These are phyloP conservation scores for Lasiodiplodia gonubiensis DNA, from an alignment of 2,329 filamentous ascomycete species.

Conservation along the genomic window DNA sequence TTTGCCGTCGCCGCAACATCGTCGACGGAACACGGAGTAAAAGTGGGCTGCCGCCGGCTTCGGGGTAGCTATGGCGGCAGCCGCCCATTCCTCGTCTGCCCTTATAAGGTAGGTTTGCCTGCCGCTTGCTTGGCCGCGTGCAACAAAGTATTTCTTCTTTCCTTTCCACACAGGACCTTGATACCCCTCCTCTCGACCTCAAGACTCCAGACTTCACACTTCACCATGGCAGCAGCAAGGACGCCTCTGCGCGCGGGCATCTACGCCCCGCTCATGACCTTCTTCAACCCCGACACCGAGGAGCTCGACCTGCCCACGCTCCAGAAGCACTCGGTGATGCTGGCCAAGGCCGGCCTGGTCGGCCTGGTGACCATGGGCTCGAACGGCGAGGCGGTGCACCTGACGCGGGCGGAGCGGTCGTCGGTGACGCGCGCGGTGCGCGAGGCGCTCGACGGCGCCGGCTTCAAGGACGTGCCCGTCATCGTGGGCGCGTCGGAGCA, in stretches of 20 bases:
- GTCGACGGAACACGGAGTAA: constrained; percentile 21
- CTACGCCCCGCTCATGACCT: constrained; percentile 89
- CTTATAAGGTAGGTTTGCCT: constrained; percentile 28
- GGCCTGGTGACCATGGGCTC: constrained; percentile 88
- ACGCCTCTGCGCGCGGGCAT: constrained; percentile 79
- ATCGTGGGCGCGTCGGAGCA: constrained; percentile 83
- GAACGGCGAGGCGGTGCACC: constrained; percentile 87
- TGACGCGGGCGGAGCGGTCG: constrained; percentile 76
- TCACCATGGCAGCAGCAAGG: constrained; percentile 37
- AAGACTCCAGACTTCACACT: constrained; percentile 23
- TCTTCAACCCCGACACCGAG: constrained; percentile 83
- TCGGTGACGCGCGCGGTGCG: constrained; percentile 78
- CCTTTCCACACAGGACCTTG: constrained; percentile 1
- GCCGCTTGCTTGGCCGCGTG: background rate
- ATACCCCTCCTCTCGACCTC: constrained; percentile 9
- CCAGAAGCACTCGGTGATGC: constrained; percentile 79
- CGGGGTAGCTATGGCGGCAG: constrained; percentile 38
- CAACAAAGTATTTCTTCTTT: background rate
- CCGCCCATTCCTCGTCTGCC: constrained; percentile 9
- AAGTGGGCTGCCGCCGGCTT: constrained; percentile 42
- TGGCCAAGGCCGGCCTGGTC: constrained; percentile 77
- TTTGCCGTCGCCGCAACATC: constrained; percentile 24
- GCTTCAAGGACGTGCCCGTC: constrained; percentile 76
- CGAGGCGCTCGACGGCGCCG: constrained; percentile 80
- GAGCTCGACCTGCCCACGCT: constrained; percentile 81